These are phyloP conservation scores for Diphasiastrum complanatum DNA, from an alignment of 83 land plant species.

Conservation along the genomic window DNA sequence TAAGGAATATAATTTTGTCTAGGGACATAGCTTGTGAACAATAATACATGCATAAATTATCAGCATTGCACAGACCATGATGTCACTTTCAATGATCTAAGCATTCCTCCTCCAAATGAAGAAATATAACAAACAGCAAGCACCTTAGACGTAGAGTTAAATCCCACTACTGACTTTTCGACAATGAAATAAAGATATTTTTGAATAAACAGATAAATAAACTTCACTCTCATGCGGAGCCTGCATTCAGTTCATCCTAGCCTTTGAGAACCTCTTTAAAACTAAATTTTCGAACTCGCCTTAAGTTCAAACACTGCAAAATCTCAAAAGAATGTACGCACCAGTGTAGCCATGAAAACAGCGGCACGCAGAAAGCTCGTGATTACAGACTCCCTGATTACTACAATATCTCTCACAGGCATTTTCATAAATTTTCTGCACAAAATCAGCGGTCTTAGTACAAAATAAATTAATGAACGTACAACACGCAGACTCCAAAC, in stretches of 20 bases:
- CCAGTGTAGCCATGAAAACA: slow-evolving; percentile 92
- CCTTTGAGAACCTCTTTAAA: not conserved
- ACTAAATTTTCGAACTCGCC: not conserved
- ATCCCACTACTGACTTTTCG: too few relatives aligned
- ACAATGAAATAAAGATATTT: too few relatives aligned
- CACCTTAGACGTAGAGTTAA: too few relatives aligned
- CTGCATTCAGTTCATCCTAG: not conserved
- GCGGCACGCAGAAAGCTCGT: slow-evolving; percentile 68
- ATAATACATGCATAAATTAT: too few relatives aligned
- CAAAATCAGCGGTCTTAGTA: slow-evolving; percentile 12
- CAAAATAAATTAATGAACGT: not conserved
- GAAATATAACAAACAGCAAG: too few relatives aligned
- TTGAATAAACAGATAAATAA: too few relatives aligned
- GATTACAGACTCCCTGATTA: slow-evolving; percentile 75
- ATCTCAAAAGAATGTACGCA: slow-evolving; percentile 20
- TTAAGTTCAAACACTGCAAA: not conserved
- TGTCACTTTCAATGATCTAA: too few relatives aligned
- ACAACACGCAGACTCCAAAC: not conserved
- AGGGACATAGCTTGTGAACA: too few relatives aligned
- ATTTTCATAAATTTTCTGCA: slow-evolving; percentile 47
- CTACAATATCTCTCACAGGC: slow-evolving; percentile 56
- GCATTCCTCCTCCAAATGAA: too few relatives aligned
- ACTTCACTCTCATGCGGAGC: too few relatives aligned
- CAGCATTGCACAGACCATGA: too few relatives aligned
- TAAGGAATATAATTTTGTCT: too few relatives aligned